Base-by-base conservation (phyloP, 106 monocot genomes). In the Apostasia ramifera region DNA sequence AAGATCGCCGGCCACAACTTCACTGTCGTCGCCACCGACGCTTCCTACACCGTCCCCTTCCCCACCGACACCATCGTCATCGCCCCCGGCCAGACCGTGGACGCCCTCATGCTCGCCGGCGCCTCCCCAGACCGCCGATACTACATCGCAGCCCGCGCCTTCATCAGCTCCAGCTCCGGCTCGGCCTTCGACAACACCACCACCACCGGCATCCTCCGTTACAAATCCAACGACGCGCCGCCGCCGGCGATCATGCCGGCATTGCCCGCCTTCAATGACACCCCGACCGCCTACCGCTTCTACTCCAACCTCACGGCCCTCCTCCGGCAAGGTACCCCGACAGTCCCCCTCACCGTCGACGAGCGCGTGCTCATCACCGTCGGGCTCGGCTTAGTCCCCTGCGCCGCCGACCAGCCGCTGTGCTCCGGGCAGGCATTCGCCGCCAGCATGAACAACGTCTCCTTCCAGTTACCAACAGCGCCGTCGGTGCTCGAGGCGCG, bases 1-100 rank as follows among this genome's bases (percentile, higher is more conserved):
- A 87, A 80, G 74, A 55, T 94, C 1, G 90, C 94, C 14, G 76
- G 85, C 40, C 94, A 94, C 78, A 48, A 13, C 6, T 67, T 94
- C 76, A 85, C 72, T 5, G 83, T 94, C 3, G 90, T 94, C 40
- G 94, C 74, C n/a, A 73, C 73, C n/a, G 94, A 94, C 70, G 90
- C 94, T 1, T 38, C 59, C 76, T 94, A 94, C 78, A 90, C 90
- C 42, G 69, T 46, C 4, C 94, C 82, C 1, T 94, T 87, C 82
- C 0, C 44, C 46, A 90, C 94, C 41, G 82, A 87, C 44, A 85
- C 81, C 2, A 14, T 94, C 9, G 87, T 79, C 52, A 45, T 90
- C 62, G 89, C 87, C 44, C 90, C 94, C 0, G 94, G 93, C 13
- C 89, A 94, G 66, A 94, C 90, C 0, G 74, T 87, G 38, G 90